A percentile compares a stretch with the other conserved stretches of the same genome.
phyloP scores from a whole-genome alignment of 2,329 filamentous ascomycete genomes.

The Neonectria neomacrospora region DNA sequence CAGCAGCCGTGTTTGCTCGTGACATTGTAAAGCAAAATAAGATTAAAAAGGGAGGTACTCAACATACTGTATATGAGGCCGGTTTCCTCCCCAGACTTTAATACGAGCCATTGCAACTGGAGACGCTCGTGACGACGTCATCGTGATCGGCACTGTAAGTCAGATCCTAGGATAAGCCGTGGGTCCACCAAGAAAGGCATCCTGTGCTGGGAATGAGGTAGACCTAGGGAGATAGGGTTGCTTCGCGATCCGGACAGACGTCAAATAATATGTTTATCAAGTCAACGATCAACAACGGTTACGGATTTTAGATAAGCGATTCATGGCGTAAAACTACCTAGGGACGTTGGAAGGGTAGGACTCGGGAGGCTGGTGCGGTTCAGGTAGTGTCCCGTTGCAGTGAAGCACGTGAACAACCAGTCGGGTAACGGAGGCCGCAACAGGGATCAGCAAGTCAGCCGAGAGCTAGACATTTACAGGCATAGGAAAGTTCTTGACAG shows the following conservation, averaged over 20 bases:
- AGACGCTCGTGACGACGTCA: constrained; percentile 18
- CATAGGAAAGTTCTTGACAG: background rate
- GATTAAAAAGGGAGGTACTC: no score
- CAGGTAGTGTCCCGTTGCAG: constrained; percentile 18
- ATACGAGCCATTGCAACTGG: background rate
- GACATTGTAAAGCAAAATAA: background rate
- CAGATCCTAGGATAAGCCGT: constrained; percentile 11
- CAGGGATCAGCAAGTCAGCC: constrained; percentile 13
- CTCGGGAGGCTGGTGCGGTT: background rate
- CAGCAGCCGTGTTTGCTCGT: background rate
- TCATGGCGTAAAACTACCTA: constrained; percentile 3
- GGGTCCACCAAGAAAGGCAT: constrained; percentile 8
- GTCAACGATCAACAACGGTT: background rate
- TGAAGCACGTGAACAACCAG: constrained; percentile 12
- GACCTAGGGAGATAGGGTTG: constrained; percentile 11
- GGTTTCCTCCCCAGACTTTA: background rate
- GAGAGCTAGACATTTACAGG: background rate
- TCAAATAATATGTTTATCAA: background rate
- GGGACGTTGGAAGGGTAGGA: constrained; percentile 2
- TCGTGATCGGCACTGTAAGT: constrained; percentile 27
- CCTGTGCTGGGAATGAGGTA: constrained; percentile 7
- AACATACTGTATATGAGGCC: no score
- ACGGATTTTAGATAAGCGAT: background rate
- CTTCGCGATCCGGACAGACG: background rate
- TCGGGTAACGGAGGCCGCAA: constrained; percentile 9